These are phyloP conservation scores for Xylaria curta DNA, from an alignment of 495 filamentous ascomycete species.

Conservation along the genomic window DNA sequence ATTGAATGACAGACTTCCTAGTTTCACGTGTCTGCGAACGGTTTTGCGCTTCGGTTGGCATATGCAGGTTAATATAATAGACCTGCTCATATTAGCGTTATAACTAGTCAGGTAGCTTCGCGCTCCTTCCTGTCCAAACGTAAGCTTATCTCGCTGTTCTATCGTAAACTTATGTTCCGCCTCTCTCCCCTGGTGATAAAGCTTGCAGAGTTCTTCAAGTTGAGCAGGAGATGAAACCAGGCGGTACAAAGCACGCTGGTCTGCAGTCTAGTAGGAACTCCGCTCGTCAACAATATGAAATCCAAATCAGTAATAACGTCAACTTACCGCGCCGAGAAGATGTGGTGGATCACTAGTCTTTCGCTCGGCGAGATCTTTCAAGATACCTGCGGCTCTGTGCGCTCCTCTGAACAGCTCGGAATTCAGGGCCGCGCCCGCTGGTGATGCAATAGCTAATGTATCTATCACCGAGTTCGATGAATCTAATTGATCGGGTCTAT, in stretches of 20 bases:
- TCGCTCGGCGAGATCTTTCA: neutral
- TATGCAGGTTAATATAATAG: neutral
- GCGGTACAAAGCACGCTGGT: constrained; percentile 9
- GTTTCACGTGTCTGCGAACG: neutral
- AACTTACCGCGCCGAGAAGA: neutral
- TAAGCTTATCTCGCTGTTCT: neutral
- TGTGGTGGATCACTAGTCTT: constrained; percentile 1
- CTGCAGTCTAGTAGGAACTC: neutral
- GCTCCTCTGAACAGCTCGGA: neutral
- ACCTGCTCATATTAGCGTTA: no score
- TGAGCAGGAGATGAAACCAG: constrained; percentile 3
- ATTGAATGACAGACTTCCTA: neutral
- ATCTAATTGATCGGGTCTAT: neutral
- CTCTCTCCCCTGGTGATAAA: neutral
- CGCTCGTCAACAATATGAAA: neutral
- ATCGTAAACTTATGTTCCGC: constrained; percentile 6
- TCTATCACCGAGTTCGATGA: neutral
- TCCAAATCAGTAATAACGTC: neutral
- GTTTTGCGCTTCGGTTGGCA: neutral
- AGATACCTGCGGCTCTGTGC: neutral
- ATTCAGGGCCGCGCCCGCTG: neutral
- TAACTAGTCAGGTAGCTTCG: neutral
- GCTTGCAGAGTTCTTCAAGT: neutral
- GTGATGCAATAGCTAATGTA: neutral
- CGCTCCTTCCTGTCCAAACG: neutral